Evolutionary conservation across 164 flowering plant genomes (phyloP), one percentile per base, ranked within the genome.

Genomic region (Stephania japonica): DNA sequence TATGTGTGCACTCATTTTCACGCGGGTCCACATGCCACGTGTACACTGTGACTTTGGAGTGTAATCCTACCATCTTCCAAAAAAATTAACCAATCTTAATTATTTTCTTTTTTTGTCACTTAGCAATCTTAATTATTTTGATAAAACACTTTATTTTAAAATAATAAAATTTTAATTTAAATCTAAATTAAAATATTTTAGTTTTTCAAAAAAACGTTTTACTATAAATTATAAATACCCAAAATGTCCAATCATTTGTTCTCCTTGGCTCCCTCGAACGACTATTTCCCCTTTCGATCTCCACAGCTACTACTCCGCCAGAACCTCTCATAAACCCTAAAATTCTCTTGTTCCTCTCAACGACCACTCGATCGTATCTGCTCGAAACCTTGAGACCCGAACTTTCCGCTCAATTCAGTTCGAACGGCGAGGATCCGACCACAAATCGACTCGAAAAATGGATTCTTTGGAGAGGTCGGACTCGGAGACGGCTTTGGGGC

Each of bases 401-500:
- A 61, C 8, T 61, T 19, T 12, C 19, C 14, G 24, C 19, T 19
- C 64, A 61, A 64, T 26, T 26, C 41, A 14, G 67, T 25, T 32
- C 38, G 41, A 16, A 64, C 11, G 25, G 4, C 64, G 23, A 5
- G 64, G 64, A 59, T 59, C 21, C 7, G 64, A 59, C 38, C 38
- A 24, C 24, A 59, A 59, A 7, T 59, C 1, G n/a, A 24, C 24
- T n/a, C 2, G 21, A 32, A 8, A 61, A 59, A 88, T 88, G 91
- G 90, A 90, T 77, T 78, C 77, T 16, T 67, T 83, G 77, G 93
- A 90, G 81, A 78, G 89, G 61, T 73, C 86, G 70, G 88, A 88
- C 56, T 90, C 92, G 65, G 92, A 79, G 47, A 68, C 78, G 2
- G 83, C 43, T 25, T 67, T 75, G 6, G 87, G 80, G 19, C 4